These are phyloP conservation scores for Taphrina pruni DNA, from an alignment of 1,139 yeast genomes.

Conservation along the genomic window DNA sequence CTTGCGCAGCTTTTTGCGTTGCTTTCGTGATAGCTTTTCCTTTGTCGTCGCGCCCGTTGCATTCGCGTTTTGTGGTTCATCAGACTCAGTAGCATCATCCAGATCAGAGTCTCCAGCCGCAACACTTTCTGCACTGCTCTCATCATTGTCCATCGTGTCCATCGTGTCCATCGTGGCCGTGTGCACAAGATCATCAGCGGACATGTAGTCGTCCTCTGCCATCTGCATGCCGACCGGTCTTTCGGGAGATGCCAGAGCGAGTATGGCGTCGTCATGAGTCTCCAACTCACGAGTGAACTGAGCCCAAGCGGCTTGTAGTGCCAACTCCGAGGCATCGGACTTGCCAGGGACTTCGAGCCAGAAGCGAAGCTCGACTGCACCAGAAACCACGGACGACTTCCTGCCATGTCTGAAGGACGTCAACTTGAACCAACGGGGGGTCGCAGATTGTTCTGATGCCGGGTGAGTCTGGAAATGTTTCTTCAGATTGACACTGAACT, in stretches of 20 bases:
- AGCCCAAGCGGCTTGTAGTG: constrained; percentile 43
- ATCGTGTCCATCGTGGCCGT: not conserved
- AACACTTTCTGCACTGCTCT: constrained; percentile 7
- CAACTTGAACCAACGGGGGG: constrained; percentile 60
- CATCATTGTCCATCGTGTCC: constrained; percentile 16
- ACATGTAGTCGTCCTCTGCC: constrained; percentile 30
- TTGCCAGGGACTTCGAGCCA: constrained; percentile 54
- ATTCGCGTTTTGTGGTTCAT: not conserved
- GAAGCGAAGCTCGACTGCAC: constrained; percentile 62
- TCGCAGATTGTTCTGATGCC: constrained; percentile 46
- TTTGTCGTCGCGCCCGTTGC: not conserved
- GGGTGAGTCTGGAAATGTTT: constrained; percentile 54
- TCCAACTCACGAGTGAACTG: constrained; percentile 44
- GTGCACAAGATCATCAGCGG: constrained; percentile 16
- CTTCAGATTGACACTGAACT: constrained; percentile 57
- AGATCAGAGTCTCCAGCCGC: constrained; percentile 31
- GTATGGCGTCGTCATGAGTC: constrained; percentile 30
- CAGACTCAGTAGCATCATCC: constrained; percentile 14
- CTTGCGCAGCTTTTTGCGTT: constrained; percentile 23
- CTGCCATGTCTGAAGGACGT: constrained; percentile 55
- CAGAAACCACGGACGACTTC: constrained; percentile 62
- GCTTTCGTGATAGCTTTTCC: constrained; percentile 11
- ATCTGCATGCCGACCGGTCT: constrained; percentile 35
- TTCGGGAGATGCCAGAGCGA: constrained; percentile 26
- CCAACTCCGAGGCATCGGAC: constrained; percentile 43